Base-by-base conservation (phyloP, 75 land plant genomes). In the Picea sitchensis region DNA sequence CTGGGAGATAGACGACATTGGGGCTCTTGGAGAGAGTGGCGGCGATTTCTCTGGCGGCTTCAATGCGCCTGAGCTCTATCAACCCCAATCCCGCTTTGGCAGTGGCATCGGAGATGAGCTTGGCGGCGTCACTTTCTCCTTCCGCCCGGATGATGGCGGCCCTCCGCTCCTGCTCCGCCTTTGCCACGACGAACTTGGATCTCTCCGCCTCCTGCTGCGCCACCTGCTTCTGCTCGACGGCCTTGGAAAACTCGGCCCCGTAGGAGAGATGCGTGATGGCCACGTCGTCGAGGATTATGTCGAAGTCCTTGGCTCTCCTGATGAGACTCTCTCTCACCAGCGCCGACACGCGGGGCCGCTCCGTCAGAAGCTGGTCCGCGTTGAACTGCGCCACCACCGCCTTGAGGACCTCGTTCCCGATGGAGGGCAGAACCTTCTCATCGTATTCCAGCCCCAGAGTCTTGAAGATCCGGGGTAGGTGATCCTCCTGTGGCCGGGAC, bases 151-250 rank as follows among this genome's bases (percentile, higher is more conserved):
- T 89, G 54, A 95, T 85, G 7, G 98, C 97, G 13, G 97, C 98
- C 65, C 98, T 80, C 65, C 90, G 73, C 89, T 95, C 98, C 84
- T 95, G 98, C 82, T 95, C 98, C 0, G 98, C 94, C 83, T 92
- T 92, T 38, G 80, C 82, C 67, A 95, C 98, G 7, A 95, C 90
- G 30, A 92, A 95, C 81, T 94, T 95, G 7, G 94, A 92, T 23
- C 98, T 54, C 88, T 95, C 98, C 1, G 98, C 98, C 85, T 95
- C 98, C 87, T 95, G 98, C 83, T 95, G 98, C 2, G 98, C 98
- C 47, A 95, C 98, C 84, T 95, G 98, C 90, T 95, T 95, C 84
- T 92, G 92, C 91, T 95, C 98, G 9, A 94, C 98, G n/a, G 98
- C 98, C 78, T 76, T 81, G 21, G 98, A 94, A 86, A 95, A 95